phyloP scores from a whole-genome alignment of 1,284 basidiomycete species.

The Testicularia cyperi region DNA sequence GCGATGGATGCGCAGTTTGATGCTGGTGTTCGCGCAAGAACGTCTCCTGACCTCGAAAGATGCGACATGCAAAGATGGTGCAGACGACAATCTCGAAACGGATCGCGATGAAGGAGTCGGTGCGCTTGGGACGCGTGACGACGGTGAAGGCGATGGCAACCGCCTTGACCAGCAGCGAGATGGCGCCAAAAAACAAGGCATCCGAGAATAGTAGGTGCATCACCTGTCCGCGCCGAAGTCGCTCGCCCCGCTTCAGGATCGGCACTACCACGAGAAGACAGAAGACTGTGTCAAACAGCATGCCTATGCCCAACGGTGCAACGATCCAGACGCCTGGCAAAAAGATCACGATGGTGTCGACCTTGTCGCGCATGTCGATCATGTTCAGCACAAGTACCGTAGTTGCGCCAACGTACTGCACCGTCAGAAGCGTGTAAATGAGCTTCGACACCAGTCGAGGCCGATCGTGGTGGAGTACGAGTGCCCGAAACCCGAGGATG shows the following conservation, averaged over 20 bases:
- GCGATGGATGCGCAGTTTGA: slow-evolving; percentile 3
- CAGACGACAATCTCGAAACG: slow-evolving; percentile 11
- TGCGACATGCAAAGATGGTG: slow-evolving; percentile 18
- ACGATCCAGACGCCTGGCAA: slow-evolving; percentile 5
- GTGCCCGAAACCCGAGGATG: slow-evolving; percentile 10
- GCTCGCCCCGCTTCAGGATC: not conserved
- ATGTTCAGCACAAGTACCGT: not conserved
- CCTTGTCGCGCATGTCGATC: not conserved
- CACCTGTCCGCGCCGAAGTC: slow-evolving; percentile 8
- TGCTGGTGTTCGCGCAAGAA: slow-evolving; percentile 3
- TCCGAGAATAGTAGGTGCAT: slow-evolving; percentile 14
- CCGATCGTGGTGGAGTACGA: slow-evolving; percentile 14
- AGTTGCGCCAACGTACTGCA: slow-evolving; percentile 1
- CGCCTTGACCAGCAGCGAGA: slow-evolving; percentile 7
- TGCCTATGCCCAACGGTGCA: slow-evolving; percentile 5
- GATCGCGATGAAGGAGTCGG: slow-evolving; percentile 10
- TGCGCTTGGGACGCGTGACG: not conserved
- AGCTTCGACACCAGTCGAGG: not conserved
- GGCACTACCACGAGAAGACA: slow-evolving; percentile 13
- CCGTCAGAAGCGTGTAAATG: slow-evolving; percentile 3
- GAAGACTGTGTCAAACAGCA: slow-evolving; percentile 11
- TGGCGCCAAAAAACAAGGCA: slow-evolving; percentile 14
- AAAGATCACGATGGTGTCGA: not conserved
- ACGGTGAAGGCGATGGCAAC: slow-evolving; percentile 5
- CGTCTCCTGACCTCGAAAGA: slow-evolving; percentile 21